Evolutionary conservation across 805 yeast species (phyloP).

Genomic region (Starmerella gropengiesseri): DNA sequence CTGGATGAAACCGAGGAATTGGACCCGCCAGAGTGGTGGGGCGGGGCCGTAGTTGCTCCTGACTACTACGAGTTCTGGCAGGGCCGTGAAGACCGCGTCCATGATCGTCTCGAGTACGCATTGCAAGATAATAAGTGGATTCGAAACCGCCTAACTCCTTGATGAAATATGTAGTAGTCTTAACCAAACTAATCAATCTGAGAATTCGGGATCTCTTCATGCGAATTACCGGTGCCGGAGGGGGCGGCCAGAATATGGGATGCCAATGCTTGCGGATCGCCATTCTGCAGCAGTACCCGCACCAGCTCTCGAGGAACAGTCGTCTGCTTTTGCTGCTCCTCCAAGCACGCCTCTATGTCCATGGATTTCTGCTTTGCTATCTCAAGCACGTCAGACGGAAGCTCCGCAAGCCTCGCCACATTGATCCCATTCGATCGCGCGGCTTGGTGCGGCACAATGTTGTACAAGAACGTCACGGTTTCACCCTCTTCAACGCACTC

Average conservation of each 20-base stretch:
- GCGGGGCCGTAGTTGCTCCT: slow-evolving; percentile 81
- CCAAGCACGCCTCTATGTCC: background rate
- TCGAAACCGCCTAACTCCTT: slow-evolving; percentile 60
- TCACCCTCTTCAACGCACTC: slow-evolving; percentile 40
- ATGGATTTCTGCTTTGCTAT: slow-evolving; percentile 24
- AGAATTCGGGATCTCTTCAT: no score
- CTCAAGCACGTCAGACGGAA: slow-evolving; percentile 29
- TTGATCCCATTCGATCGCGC: slow-evolving; percentile 70
- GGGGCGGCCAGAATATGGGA: no score
- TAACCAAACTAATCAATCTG: no score
- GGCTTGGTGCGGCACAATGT: slow-evolving; percentile 40
- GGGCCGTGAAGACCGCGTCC: slow-evolving; percentile 79
- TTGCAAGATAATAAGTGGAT: slow-evolving; percentile 50
- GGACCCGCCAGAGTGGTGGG: slow-evolving; percentile 91
- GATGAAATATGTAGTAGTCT: no score
- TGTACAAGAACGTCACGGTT: slow-evolving; percentile 42
- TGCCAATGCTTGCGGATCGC: background rate
- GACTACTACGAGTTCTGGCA: slow-evolving; percentile 94
- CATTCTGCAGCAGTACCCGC: background rate
- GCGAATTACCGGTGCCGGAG: no score
- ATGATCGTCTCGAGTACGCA: slow-evolving; percentile 70
- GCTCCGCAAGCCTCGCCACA: slow-evolving; percentile 66
- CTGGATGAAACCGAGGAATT: slow-evolving; percentile 52
- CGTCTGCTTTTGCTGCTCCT: background rate
- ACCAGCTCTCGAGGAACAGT: background rate